Conservation (phyloP, 805 yeast genomes). For the Hyphopichia homilentoma region DNA sequence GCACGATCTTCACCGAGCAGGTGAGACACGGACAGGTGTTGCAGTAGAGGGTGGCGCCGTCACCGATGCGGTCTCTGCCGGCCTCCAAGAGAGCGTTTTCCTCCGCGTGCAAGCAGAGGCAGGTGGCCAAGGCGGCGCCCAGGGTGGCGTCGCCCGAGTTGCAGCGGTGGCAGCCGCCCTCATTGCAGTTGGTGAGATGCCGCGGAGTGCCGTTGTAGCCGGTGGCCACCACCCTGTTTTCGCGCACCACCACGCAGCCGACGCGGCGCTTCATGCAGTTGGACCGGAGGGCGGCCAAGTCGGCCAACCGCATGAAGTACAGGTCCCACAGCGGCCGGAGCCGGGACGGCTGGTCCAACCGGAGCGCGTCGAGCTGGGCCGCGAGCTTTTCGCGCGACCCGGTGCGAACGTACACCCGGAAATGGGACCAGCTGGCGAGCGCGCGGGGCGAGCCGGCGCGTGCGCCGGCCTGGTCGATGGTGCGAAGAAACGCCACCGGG, state of each 20-base stretch:
- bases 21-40: slow-evolving; percentile 98
- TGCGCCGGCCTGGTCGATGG: too few relatives aligned
- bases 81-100: slow-evolving; percentile 94
- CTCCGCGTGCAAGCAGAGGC: slow-evolving; percentile 94
- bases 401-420: slow-evolving; percentile 39
- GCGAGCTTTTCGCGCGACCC: slow-evolving; percentile 31
- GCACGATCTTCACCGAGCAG: slow-evolving; percentile 92
- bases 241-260: slow-evolving; percentile 91
- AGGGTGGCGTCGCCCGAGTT: slow-evolving; percentile 55
- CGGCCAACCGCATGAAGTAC: slow-evolving; percentile 91
- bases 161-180: slow-evolving; percentile 93
- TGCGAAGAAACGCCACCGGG: too few relatives aligned
- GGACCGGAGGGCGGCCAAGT: slow-evolving; percentile 85
- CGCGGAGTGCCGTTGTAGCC: slow-evolving; percentile 98
- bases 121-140: slow-evolving; percentile 72
- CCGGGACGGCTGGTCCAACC: slow-evolving; percentile 38
- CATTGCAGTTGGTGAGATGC: slow-evolving; percentile 81
- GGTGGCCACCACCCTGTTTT: slow-evolving; percentile 84
- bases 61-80: slow-evolving; percentile 69
- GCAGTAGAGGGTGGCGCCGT: slow-evolving; percentile 69
- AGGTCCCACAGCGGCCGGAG: slow-evolving; percentile 95
- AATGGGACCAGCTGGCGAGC: slow-evolving; percentile 54
- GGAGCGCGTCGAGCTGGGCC: slow-evolving; percentile 37
- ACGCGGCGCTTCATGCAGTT: slow-evolving; percentile 98
- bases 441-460: too few relatives aligned